Evolutionary conservation across 2,329 filamentous ascomycete genomes (phyloP).

Genomic region (Xylariaceae sp.): DNA sequence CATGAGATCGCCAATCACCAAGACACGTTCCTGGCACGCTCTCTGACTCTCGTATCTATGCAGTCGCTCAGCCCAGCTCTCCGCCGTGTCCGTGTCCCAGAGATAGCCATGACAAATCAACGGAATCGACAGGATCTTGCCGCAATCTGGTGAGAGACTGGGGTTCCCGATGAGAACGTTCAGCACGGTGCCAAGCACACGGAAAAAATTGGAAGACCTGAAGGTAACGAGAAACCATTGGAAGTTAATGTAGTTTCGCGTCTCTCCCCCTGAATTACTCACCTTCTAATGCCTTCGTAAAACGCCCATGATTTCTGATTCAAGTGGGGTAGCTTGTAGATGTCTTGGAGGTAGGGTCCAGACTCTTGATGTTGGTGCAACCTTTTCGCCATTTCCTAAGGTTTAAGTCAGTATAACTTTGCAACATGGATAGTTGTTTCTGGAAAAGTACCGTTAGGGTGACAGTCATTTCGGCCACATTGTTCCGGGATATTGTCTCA

Average conservation of each 20-base stretch:
- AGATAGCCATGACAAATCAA: slow-evolving; percentile 17
- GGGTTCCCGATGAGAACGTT: slow-evolving; percentile 12
- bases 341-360: neutral
- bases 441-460: slow-evolving; percentile 3
- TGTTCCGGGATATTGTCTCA: slow-evolving; percentile 12
- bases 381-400: slow-evolving; percentile 5
- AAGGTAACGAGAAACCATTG: neutral
- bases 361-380: neutral
- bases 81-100: slow-evolving; percentile 22
- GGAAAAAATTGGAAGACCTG: slow-evolving; percentile 17
- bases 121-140: slow-evolving; percentile 9
- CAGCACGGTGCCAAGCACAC: slow-evolving; percentile 16
- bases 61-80: slow-evolving; percentile 19
- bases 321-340: slow-evolving; percentile 1
- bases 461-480: slow-evolving; percentile 1
- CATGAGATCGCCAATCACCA: slow-evolving; percentile 11
- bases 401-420: neutral
- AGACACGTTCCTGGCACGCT: neutral
- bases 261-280: neutral
- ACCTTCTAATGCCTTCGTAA: slow-evolving; percentile 10
- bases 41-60: slow-evolving; percentile 10
- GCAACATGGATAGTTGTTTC: neutral
- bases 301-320: slow-evolving; percentile 5
- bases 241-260: neutral
- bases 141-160: neutral